phyloP scores from a whole-genome alignment of 164 flowering plant genomes.

The Platanus orientalis region DNA sequence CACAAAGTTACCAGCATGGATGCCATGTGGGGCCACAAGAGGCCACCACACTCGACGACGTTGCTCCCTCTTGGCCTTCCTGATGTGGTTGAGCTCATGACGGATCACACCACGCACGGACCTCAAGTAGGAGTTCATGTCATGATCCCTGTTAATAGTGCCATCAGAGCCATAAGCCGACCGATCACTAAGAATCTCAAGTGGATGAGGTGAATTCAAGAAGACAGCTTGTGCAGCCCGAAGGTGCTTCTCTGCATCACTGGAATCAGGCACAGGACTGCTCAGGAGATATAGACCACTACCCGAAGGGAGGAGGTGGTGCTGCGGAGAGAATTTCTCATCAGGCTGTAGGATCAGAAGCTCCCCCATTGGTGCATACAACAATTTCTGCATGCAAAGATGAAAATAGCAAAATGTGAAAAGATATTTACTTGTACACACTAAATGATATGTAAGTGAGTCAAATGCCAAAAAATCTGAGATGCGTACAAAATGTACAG shows the following conservation, averaged over 20 bases:
- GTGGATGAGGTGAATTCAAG: conserved; percentile 70
- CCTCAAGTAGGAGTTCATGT: conserved; percentile 62
- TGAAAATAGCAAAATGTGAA: neutral
- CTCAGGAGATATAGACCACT: conserved; percentile 55
- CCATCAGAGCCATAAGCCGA: conserved; percentile 68
- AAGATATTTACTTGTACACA: too few relatives aligned
- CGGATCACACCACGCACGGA: conserved; percentile 45
- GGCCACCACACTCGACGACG: conserved; percentile 58
- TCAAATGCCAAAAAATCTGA: too few relatives aligned
- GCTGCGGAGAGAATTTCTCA: conserved; percentile 56
- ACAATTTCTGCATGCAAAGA: conserved; percentile 37
- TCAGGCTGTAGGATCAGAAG: conserved; percentile 71
- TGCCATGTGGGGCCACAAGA: conserved; percentile 25
- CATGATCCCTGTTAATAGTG: conserved; percentile 60
- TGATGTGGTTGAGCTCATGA: conserved; percentile 46
- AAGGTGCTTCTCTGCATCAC: conserved; percentile 42
- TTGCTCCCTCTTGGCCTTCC: conserved; percentile 42
- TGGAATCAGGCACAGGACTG: conserved; percentile 21
- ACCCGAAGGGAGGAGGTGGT: conserved; percentile 68
- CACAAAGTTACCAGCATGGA: conserved; percentile 14
- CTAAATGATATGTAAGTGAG: too few relatives aligned
- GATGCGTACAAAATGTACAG: too few relatives aligned
- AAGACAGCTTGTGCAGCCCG: conserved; percentile 46
- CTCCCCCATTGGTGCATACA: conserved; percentile 74
- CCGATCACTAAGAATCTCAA: conserved; percentile 64